phyloP scores from a whole-genome alignment of 805 yeast genomes.

The Metschnikowia koreensis region DNA sequence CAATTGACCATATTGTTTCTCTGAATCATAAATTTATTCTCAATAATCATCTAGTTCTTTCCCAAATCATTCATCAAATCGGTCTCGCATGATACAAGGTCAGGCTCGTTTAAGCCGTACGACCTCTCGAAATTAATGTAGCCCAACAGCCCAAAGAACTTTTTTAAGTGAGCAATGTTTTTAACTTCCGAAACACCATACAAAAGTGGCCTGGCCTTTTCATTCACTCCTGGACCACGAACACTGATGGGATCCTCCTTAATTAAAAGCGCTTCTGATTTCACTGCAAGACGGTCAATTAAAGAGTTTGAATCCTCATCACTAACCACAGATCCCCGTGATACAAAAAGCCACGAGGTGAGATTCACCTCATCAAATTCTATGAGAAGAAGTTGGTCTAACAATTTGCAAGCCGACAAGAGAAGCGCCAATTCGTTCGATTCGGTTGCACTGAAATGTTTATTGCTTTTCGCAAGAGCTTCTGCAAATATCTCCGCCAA shows the following conservation, averaged over 20 bases:
- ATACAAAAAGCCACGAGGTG: constrained; percentile 82
- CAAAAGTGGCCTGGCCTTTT: constrained; percentile 43
- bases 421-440: constrained; percentile 41
- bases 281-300: constrained; percentile 47
- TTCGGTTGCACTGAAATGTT: constrained; percentile 28
- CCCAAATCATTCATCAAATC: constrained; percentile 60
- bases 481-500: constrained; percentile 51
- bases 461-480: constrained; percentile 25
- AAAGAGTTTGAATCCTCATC: constrained; percentile 31
- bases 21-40: too few species aligned
- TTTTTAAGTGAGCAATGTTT: constrained; percentile 48
- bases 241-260: constrained; percentile 40
- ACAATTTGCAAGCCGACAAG: constrained; percentile 67
- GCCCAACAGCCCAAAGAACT: constrained; percentile 66
- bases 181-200: constrained; percentile 39
- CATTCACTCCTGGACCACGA: constrained; percentile 27
- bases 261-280: constrained; percentile 28
- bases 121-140: constrained; percentile 63
- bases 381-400: constrained; percentile 70
- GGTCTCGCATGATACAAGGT: constrained; percentile 40
- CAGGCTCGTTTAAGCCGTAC: constrained; percentile 45
- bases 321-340: constrained; percentile 54
- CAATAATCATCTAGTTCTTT: not conserved
- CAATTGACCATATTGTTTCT: too few species aligned
- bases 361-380: constrained; percentile 74